Evolutionary conservation across 352 stramenopile species (phyloP), one percentile per base, ranked within the genome.

Genomic region (Thalassiosira tumida): DNA sequence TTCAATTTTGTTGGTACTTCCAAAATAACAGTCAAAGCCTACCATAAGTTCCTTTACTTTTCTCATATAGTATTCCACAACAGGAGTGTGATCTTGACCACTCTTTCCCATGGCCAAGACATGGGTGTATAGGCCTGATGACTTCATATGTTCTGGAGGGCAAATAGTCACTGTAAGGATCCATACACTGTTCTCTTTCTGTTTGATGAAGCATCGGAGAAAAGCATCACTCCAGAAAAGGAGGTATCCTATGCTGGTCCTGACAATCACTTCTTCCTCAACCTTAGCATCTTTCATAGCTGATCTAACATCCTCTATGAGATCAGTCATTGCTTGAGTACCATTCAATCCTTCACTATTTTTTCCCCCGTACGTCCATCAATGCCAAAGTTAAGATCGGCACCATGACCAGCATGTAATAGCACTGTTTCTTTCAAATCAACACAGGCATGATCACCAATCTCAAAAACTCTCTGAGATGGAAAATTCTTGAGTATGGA

Each of bases 131-230:
- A 17, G 38, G 5, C 35, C 7, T 26, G 59, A 64, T 38, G 37
- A 64, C 37, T 54, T 84, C 14, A 67, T 75, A 10, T 84, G n/a
- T 7, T 65, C 38, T 38, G 81, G 67, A 75, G 47, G 43, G 31
- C 50, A 65, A 47, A 88, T 50, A 6, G 81, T 88, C 15, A 82
- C n/a, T 3, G 81, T 88, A 3, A 88, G n/a, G 14, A 79, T 81
- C 81, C 81, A 88, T 0, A 79, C 43, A 81, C 65, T 81, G 37
- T 88, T 88, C 17, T 88, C 81, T 62, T 81, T 88, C 37, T 88
- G 81, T 65, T 88, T 88, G 1, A 88, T 50, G 29, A 72, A 88
- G 64, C 65, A 81, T 26, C 65, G 65, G 1, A 79, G 62, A 29
- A 88, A 88, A n/a, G 65, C 37, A 62, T 88, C 81, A 43, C 40